These are phyloP conservation scores for Fraxinus velutina DNA, from an alignment of 305 asterid genomes.

Conservation along the genomic window DNA sequence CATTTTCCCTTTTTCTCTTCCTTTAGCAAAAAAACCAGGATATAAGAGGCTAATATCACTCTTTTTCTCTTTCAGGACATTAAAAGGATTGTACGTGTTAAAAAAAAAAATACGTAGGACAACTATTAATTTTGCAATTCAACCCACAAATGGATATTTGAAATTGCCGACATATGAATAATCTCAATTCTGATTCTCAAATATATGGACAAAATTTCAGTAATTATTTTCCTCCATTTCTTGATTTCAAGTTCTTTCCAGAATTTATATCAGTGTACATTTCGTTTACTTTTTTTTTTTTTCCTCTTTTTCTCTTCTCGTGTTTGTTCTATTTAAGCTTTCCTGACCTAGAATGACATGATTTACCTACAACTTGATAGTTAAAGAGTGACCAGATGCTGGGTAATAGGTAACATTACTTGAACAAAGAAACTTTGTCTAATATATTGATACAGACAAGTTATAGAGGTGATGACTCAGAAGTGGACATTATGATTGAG, in stretches of 20 bases:
- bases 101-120: neutral
- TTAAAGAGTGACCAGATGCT: neutral
- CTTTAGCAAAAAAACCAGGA: neutral
- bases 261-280: neutral
- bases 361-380: neutral
- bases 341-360: neutral
- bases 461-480: neutral
- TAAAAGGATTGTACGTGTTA: slow-evolving; percentile 6
- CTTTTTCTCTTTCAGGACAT: neutral
- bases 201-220: neutral
- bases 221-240: neutral
- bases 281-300: neutral
- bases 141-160: neutral
- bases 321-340: neutral
- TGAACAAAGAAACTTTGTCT: neutral
- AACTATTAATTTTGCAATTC: neutral
- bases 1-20: slow-evolving; percentile 8
- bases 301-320: neutral
- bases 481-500: neutral
- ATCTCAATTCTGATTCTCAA: slow-evolving; percentile 4
- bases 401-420: neutral
- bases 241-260: neutral
- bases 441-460: neutral
- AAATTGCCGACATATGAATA: slow-evolving; percentile 17
- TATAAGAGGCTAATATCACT: neutral